Evolutionary conservation across 345 rosid genomes (phyloP).

Genomic region (Acer negundo): DNA sequence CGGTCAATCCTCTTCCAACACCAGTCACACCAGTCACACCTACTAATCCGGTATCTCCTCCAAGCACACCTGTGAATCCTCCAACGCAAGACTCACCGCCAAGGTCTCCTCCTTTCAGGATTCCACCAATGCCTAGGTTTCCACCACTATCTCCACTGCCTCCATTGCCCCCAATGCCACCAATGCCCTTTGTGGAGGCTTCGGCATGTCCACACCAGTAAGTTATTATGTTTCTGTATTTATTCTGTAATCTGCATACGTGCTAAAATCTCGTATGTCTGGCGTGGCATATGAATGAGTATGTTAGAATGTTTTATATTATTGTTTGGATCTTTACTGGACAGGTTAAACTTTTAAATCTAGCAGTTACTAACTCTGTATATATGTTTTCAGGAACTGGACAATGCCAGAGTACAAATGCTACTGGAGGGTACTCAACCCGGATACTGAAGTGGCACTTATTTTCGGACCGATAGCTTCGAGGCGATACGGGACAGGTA

Average conservation of each 20-base stretch:
- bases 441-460: conserved; percentile 61
- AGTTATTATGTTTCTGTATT: conserved; percentile 25
- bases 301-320: too few species aligned
- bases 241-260: too few species aligned
- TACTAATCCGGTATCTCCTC: conserved; percentile 38
- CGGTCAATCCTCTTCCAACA: conserved; percentile 28
- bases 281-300: too few species aligned
- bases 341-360: too few species aligned
- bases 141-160: conserved; percentile 41
- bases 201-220: conserved; percentile 85
- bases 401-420: conserved; percentile 67
- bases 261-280: too few species aligned
- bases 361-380: too few species aligned
- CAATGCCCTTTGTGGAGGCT: conserved; percentile 56
- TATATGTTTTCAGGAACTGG: conserved; percentile 56
- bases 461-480: conserved; percentile 66
- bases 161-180: conserved; percentile 43
- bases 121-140: conserved; percentile 56
- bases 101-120: conserved; percentile 47
- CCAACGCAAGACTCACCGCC: conserved; percentile 16
- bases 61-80: conserved; percentile 24
- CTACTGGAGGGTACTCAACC: conserved; percentile 74
- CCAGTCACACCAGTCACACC: conserved; percentile 19
- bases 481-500: conserved; percentile 55
- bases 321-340: too few species aligned